Conservation (phyloP, 2,329 filamentous ascomycete genomes). For the Cordyceps javanica region DNA sequence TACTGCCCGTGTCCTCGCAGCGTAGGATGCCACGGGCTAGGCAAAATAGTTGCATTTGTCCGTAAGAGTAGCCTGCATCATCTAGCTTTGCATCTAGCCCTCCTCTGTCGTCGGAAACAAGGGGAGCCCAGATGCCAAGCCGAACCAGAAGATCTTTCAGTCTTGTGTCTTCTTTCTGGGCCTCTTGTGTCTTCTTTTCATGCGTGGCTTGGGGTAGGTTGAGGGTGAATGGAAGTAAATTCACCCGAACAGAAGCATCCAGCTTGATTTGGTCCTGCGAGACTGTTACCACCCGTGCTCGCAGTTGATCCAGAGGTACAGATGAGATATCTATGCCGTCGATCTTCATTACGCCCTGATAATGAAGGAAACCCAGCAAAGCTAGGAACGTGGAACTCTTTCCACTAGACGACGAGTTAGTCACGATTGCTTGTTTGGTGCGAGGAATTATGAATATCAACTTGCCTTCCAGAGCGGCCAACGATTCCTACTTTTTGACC, state of each 20-base stretch:
- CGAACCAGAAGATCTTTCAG: not conserved
- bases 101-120: not conserved
- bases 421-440: too few species aligned
- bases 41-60: not conserved
- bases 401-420: too few species aligned
- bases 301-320: constrained; percentile 8
- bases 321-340: constrained; percentile 11
- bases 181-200: not conserved
- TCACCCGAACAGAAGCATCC: not conserved
- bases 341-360: not conserved
- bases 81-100: not conserved
- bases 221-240: not conserved
- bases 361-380: not conserved
- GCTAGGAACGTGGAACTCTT: not conserved
- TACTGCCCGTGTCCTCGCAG: not conserved
- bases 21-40: not conserved
- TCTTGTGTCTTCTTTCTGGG: not conserved
- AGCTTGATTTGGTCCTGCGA: not conserved
- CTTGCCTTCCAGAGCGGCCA: not conserved
- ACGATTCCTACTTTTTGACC: not conserved
- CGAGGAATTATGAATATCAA: too few species aligned
- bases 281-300: constrained; percentile 13
- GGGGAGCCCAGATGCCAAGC: not conserved
- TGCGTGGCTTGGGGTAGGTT: not conserved
- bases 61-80: not conserved